A percentile compares a stretch with the other conserved stretches of the same genome.
phyloP scores from a whole-genome alignment of 2,329 filamentous ascomycete genomes.

The Pestalotiopsis sp. region DNA sequence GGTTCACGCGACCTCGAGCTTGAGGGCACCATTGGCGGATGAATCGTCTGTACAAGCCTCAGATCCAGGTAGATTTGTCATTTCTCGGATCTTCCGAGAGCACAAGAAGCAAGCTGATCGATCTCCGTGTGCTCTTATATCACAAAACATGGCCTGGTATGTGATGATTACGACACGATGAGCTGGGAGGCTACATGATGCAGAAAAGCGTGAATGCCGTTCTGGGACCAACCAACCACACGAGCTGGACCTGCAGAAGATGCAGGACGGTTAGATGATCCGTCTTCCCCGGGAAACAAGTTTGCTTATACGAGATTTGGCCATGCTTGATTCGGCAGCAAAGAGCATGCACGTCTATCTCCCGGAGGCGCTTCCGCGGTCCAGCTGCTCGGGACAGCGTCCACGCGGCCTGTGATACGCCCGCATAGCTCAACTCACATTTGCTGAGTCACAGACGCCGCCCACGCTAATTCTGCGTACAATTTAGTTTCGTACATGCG shows the following conservation, averaged over 20 bases:
- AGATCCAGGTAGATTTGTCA: too few relatives aligned
- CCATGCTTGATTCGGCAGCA: not conserved
- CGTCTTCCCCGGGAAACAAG: not conserved
- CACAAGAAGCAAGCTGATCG: too few relatives aligned
- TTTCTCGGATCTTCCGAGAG: too few relatives aligned
- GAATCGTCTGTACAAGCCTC: too few relatives aligned
- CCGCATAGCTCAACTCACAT: not conserved
- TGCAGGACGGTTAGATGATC: not conserved
- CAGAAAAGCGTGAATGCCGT: not conserved
- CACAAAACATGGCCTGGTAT: not conserved
- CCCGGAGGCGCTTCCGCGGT: not conserved
- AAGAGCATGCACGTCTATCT: not conserved
- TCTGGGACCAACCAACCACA: not conserved
- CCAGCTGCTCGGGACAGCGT: not conserved
- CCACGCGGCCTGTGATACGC: not conserved
- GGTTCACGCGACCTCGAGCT: too few relatives aligned
- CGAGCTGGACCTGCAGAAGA: not conserved
- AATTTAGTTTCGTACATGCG: too few relatives aligned
- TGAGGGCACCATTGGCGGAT: too few relatives aligned
- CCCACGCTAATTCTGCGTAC: not conserved
- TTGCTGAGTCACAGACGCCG: not conserved
- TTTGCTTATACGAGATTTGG: not conserved
- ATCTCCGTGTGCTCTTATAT: not conserved
- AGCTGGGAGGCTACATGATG: not conserved
- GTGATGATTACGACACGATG: not conserved